phyloP scores from a whole-genome alignment of 257 asterid genomes.

The Gentiana straminea region DNA sequence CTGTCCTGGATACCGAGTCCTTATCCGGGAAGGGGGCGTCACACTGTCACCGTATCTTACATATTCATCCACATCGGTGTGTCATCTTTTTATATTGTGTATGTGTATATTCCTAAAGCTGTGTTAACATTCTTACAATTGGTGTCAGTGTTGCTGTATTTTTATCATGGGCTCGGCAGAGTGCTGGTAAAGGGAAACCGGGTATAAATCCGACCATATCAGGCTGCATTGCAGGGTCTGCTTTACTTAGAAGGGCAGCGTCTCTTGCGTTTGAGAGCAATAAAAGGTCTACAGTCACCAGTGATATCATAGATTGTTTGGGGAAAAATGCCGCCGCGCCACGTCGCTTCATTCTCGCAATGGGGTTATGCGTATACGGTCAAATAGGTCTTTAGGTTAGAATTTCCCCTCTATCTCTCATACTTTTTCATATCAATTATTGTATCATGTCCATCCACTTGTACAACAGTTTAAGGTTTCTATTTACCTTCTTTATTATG shows the following conservation, averaged over 20 bases:
- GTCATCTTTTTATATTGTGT: no score
- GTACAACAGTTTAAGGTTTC: neutral
- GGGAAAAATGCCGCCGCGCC: no score
- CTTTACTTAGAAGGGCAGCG: conserved; percentile 71
- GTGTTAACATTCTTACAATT: neutral
- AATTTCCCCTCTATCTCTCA: neutral
- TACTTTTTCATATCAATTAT: no score
- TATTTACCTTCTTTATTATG: neutral
- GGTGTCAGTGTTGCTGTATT: conserved; percentile 68
- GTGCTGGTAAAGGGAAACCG: conserved; percentile 22
- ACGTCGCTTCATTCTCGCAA: no score
- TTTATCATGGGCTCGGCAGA: conserved; percentile 71
- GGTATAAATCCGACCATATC: conserved; percentile 39
- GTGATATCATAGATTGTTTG: conserved; percentile 75
- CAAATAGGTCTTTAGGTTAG: conserved; percentile 25
- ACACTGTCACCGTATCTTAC: no score
- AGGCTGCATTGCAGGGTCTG: conserved; percentile 80
- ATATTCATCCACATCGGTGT: no score
- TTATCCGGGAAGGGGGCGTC: no score
- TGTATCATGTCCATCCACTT: no score
- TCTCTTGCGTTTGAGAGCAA: conserved; percentile 59
- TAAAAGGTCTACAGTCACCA: conserved; percentile 75
- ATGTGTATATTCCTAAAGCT: no score
- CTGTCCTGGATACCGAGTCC: no score
- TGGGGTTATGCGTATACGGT: no score